A percentile compares a stretch with the other conserved stretches of the same genome.
Evolutionary conservation across 148 eudicot species (phyloP).

Genomic region (Amaranthus hypochondriacus): DNA sequence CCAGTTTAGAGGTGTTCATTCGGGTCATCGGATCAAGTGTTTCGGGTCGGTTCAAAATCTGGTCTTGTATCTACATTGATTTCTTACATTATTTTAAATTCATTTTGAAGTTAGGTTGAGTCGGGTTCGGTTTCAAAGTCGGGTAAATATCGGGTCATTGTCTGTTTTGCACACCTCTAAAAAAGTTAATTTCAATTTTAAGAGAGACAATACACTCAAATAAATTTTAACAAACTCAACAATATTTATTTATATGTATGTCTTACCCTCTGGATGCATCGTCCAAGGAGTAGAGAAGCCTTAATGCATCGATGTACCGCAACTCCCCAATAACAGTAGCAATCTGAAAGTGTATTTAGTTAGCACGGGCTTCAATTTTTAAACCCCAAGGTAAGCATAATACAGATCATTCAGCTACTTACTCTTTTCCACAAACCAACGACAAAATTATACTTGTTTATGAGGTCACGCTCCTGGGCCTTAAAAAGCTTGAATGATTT

Average conservation of each 20-base stretch:
- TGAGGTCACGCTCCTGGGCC: slow-evolving; percentile 67
- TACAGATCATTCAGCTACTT: slow-evolving; percentile 33
- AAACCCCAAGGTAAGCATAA: not conserved
- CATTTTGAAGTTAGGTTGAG: no score
- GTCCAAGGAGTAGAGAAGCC: slow-evolving; percentile 56
- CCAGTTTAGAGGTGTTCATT: not conserved
- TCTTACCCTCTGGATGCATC: slow-evolving; percentile 83
- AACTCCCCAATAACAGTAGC: slow-evolving; percentile 69
- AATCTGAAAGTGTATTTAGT: slow-evolving; percentile 45
- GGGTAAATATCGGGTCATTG: no score
- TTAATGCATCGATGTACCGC: slow-evolving; percentile 68
- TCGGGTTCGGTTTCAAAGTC: no score
- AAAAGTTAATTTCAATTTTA: not conserved
- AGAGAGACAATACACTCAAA: not conserved
- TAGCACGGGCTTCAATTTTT: slow-evolving; percentile 5
- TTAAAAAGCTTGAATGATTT: slow-evolving; percentile 74
- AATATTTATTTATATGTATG: not conserved
- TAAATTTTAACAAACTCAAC: not conserved
- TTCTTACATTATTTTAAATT: no score
- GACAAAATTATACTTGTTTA: slow-evolving; percentile 70
- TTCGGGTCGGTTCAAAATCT: no score
- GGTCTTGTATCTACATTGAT: no score
- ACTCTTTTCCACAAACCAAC: slow-evolving; percentile 90
- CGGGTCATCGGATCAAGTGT: no score
- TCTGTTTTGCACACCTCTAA: no score